phyloP scores from a whole-genome alignment of 108 stramenopile species.

The Epipyxis sp. region DNA sequence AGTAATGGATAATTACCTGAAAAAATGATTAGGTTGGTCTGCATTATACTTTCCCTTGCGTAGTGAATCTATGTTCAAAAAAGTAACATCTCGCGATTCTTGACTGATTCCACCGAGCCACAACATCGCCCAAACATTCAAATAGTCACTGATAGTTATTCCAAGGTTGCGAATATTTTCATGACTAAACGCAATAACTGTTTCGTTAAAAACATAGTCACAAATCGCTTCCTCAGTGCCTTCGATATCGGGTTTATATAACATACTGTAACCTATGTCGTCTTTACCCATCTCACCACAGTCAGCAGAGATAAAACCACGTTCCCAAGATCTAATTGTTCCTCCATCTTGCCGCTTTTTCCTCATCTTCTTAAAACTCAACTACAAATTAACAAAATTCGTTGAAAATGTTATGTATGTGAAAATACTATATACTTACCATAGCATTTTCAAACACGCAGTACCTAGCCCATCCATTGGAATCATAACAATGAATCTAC shows the following conservation, averaged over 20 bases:
- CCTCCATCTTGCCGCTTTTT: background rate
- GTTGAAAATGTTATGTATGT: background rate
- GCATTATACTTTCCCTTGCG: background rate
- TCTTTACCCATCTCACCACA: constrained; percentile 17
- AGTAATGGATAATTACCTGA: no score
- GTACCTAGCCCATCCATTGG: background rate
- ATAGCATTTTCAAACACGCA: constrained; percentile 18
- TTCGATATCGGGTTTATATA: constrained; percentile 13
- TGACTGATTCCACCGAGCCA: background rate
- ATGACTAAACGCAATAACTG: constrained; percentile 1
- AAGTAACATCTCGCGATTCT: background rate
- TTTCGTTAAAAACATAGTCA: constrained; percentile 20
- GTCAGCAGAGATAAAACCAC: background rate
- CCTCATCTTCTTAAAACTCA: constrained; percentile 8
- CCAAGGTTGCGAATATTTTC: background rate
- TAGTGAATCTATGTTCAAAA: background rate
- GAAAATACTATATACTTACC: background rate
- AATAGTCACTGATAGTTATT: background rate
- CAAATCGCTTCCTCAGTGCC: background rate
- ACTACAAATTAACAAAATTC: background rate
- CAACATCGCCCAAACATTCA: background rate
- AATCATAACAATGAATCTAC: constrained; percentile 5
- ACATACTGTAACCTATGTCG: background rate
- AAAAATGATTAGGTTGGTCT: background rate
- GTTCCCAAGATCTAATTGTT: background rate